Conservation (phyloP, 805 yeast species). For the Wickerhamiella lipophila region DNA sequence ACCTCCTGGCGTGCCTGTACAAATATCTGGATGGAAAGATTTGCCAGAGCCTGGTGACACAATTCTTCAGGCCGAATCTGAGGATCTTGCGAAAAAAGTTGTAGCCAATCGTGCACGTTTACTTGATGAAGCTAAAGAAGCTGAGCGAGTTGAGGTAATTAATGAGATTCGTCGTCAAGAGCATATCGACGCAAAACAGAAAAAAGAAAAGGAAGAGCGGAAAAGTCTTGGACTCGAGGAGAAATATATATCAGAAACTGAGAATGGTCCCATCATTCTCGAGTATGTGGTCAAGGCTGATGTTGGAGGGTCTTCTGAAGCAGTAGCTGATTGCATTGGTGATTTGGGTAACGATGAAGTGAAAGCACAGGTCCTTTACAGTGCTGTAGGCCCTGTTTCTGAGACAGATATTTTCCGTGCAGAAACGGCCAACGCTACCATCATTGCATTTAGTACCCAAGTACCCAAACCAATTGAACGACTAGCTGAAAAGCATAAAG, state of each 20-base stretch:
- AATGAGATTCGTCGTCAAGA: slow-evolving; percentile 45
- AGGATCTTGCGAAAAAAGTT: slow-evolving; percentile 63
- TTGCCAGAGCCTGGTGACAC: slow-evolving; percentile 85
- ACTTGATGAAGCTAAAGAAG: slow-evolving; percentile 41
- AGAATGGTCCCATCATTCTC: slow-evolving; percentile 26
- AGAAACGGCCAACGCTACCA: slow-evolving; percentile 52
- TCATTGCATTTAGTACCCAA: slow-evolving; percentile 66
- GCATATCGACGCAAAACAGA: slow-evolving; percentile 33
- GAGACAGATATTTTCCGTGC: slow-evolving; percentile 60
- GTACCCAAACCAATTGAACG: slow-evolving; percentile 49
- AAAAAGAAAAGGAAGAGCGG: slow-evolving; percentile 44
- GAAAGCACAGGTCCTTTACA: slow-evolving; percentile 48
- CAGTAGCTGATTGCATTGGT: slow-evolving; percentile 67
- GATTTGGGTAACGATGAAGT: slow-evolving; percentile 85
- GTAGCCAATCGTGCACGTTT: slow-evolving; percentile 49
- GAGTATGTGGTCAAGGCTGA: slow-evolving; percentile 77
- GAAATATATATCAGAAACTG: slow-evolving; percentile 19
- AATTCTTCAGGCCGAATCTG: slow-evolving; percentile 62
- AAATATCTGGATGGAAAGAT: slow-evolving; percentile 87
- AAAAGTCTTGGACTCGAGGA: slow-evolving; percentile 43
- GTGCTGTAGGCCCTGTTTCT: slow-evolving; percentile 67
- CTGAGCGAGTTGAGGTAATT: slow-evolving; percentile 52
- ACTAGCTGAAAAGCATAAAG: slow-evolving; percentile 45
- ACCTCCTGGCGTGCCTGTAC: slow-evolving; percentile 81
- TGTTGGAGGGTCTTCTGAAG: slow-evolving; percentile 91